A percentile compares a stretch with the other conserved stretches of the same genome.
Evolutionary conservation across 2,329 filamentous ascomycete genomes (phyloP).

Genomic region (Aspergillus chevalieri): DNA sequence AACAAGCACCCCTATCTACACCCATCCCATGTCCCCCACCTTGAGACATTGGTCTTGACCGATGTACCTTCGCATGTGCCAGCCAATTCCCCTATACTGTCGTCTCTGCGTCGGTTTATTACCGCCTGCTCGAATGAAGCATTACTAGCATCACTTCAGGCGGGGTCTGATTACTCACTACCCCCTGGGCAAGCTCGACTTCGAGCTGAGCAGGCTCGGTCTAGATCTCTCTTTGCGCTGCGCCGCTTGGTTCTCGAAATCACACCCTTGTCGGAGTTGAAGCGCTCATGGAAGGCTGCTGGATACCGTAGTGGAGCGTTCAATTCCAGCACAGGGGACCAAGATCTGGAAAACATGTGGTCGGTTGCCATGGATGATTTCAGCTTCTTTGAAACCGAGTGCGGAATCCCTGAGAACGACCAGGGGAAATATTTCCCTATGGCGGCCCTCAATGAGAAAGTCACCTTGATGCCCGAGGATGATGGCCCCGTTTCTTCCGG

Average conservation of each 20-base stretch:
- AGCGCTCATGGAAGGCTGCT: constrained; percentile 32
- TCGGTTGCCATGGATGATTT: constrained; percentile 55
- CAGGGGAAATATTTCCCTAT: constrained; percentile 41
- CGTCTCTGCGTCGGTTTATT: constrained; percentile 49
- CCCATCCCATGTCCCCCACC: constrained; percentile 49
- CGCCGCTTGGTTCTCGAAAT: constrained; percentile 53
- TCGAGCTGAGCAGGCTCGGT: constrained; percentile 44
- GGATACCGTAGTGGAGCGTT: constrained; percentile 43
- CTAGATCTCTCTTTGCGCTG: constrained; percentile 50
- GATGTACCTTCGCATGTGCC: constrained; percentile 46
- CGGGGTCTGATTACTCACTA: constrained; percentile 52
- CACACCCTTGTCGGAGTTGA: constrained; percentile 25
- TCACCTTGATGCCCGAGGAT: constrained; percentile 34
- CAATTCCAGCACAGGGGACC: constrained; percentile 54
- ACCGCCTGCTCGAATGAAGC: constrained; percentile 52
- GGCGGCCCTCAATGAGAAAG: constrained; percentile 38
- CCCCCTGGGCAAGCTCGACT: constrained; percentile 51
- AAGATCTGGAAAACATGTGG: constrained; percentile 56
- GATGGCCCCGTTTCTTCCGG: constrained; percentile 18
- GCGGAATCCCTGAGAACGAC: constrained; percentile 43
- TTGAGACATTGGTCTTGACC: constrained; percentile 52
- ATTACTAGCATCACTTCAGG: constrained; percentile 47
- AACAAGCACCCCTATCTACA: constrained; percentile 39
- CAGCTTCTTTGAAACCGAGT: constrained; percentile 57
- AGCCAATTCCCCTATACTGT: constrained; percentile 36